A percentile compares a stretch with the other conserved stretches of the same genome.
These are phyloP conservation scores for Microsporum canis DNA, from an alignment of 2,329 filamentous ascomycete species.

Conservation along the genomic window DNA sequence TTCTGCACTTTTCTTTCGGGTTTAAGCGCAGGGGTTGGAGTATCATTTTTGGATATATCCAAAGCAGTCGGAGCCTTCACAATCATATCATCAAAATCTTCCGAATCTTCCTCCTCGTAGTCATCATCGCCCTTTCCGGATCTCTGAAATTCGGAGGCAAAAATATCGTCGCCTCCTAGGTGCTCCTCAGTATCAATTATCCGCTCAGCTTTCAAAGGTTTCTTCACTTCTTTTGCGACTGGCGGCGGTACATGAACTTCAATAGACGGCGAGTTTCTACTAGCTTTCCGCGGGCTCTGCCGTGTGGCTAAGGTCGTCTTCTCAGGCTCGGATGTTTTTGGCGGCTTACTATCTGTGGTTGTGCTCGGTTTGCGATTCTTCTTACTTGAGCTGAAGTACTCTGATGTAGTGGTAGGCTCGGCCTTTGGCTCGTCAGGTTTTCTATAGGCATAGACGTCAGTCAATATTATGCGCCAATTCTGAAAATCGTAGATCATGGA, in stretches of 20 bases:
- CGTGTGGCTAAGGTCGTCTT: conserved; percentile 21
- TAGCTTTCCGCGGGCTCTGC: conserved; percentile 28
- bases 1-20: conserved; percentile 40
- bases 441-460: conserved; percentile 18
- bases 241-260: neutral
- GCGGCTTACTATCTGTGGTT: conserved; percentile 16
- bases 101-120: conserved; percentile 52
- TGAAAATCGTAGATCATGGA: neutral
- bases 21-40: conserved; percentile 37
- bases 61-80: conserved; percentile 49
- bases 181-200: conserved; percentile 54
- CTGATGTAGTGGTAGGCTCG: conserved; percentile 50
- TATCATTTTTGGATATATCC: conserved; percentile 42
- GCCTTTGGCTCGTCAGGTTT: conserved; percentile 42
- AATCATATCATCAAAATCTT: conserved; percentile 50
- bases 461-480: neutral
- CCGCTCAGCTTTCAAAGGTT: conserved; percentile 25
- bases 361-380: conserved; percentile 4
- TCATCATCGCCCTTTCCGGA: conserved; percentile 57
- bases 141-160: conserved; percentile 59
- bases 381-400: conserved; percentile 46
- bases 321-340: conserved; percentile 14
- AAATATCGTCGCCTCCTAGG: conserved; percentile 67
- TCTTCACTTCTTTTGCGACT: conserved; percentile 7
- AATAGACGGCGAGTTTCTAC: conserved; percentile 21